These are phyloP conservation scores for Hyaloscypha variabilis DNA, from an alignment of 495 filamentous ascomycete genomes.

Conservation along the genomic window DNA sequence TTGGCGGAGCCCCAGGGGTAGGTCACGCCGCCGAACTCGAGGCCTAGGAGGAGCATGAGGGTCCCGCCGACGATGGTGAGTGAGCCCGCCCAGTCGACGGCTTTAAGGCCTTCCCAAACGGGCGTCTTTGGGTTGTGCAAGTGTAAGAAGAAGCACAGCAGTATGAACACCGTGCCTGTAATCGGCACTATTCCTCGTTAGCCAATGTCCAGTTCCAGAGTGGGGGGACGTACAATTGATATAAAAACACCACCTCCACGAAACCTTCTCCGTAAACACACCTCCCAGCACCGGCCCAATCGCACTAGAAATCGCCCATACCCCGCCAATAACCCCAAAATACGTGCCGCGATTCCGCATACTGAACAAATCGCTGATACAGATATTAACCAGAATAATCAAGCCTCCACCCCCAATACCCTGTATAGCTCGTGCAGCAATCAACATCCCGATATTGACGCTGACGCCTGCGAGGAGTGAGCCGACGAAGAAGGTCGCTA, in stretches of 20 bases:
- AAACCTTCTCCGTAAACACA: slow-evolving; percentile 66
- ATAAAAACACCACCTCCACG: slow-evolving; percentile 41
- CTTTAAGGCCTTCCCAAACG: slow-evolving; percentile 67
- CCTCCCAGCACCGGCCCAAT: slow-evolving; percentile 78
- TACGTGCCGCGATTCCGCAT: slow-evolving; percentile 66
- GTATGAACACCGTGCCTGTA: slow-evolving; percentile 66
- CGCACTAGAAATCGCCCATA: slow-evolving; percentile 75
- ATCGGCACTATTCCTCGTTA: slow-evolving; percentile 58
- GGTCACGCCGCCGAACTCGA: slow-evolving; percentile 77
- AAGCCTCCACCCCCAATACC: slow-evolving; percentile 85
- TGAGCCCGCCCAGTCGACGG: slow-evolving; percentile 77
- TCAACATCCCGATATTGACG: slow-evolving; percentile 70
- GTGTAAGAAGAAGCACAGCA: slow-evolving; percentile 71
- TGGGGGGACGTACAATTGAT: slow-evolving; percentile 58
- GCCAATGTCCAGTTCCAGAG: too few relatives aligned
- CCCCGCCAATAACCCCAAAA: slow-evolving; percentile 58
- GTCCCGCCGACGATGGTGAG: slow-evolving; percentile 73
- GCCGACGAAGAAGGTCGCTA: slow-evolving; percentile 73
- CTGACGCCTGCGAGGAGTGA: slow-evolving; percentile 72
- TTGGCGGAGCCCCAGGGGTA: slow-evolving; percentile 75
- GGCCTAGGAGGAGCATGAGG: slow-evolving; percentile 79
- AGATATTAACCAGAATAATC: slow-evolving; percentile 78
- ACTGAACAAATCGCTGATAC: slow-evolving; percentile 79
- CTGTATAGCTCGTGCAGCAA: slow-evolving; percentile 77
- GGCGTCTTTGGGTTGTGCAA: slow-evolving; percentile 77